Evolutionary conservation across 768 basidiomycete genomes (phyloP).

Genomic region (Glaciozyma antarctica): DNA sequence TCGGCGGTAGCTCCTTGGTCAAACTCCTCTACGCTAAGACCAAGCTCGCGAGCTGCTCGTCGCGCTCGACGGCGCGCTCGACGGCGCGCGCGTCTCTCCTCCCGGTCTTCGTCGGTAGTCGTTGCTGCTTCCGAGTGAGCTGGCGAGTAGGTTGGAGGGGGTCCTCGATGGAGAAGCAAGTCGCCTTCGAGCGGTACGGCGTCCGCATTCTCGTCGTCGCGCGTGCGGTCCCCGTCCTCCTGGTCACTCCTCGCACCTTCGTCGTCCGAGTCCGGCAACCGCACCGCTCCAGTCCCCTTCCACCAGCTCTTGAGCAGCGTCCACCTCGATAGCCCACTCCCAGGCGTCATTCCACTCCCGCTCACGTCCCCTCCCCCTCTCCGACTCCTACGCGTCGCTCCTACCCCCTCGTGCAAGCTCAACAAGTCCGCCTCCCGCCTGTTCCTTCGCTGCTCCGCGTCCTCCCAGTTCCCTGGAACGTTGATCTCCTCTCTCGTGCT

Average conservation of each 20-base stretch:
- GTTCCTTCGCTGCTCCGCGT: background rate
- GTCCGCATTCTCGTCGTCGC: background rate
- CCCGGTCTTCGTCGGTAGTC: background rate
- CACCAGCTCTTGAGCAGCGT: conserved; percentile 23
- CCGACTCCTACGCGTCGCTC: background rate
- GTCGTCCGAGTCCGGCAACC: conserved; percentile 17
- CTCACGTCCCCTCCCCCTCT: conserved; percentile 11
- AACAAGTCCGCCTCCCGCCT: conserved; percentile 7
- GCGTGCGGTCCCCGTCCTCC: background rate
- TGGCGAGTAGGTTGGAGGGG: background rate
- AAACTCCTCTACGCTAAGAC: conserved; percentile 11
- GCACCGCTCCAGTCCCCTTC: conserved; percentile 8
- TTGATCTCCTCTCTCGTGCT: background rate
- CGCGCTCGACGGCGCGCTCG: background rate
- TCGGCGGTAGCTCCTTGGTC: conserved; percentile 5
- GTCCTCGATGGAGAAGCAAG: background rate
- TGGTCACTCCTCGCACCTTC: background rate
- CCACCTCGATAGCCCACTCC: conserved; percentile 18
- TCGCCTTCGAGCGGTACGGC: background rate
- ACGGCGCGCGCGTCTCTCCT: conserved; percentile 2
- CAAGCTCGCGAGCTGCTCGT: conserved; percentile 4
- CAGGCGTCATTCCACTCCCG: conserved; percentile 16
- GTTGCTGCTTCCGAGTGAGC: background rate
- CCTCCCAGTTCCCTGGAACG: background rate
- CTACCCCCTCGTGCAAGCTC: conserved; percentile 14